phyloP scores from a whole-genome alignment of 1,284 basidiomycete genomes.

The Filobasidium uniguttulatum region DNA sequence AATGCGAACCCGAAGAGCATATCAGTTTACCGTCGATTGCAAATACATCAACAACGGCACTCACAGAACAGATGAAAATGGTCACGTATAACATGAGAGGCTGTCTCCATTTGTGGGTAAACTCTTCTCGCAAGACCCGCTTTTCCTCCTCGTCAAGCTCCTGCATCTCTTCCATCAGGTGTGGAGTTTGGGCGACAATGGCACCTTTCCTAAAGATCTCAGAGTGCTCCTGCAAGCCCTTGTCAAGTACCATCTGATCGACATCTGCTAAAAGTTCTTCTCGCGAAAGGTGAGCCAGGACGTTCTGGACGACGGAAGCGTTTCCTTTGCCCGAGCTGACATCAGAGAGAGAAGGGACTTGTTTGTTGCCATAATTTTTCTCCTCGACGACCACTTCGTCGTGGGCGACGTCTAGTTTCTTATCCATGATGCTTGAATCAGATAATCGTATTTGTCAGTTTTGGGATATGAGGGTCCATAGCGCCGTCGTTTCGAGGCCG shows the following conservation, averaged over 20 bases:
- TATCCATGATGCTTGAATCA: not conserved
- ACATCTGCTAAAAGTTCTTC: conserved; percentile 7
- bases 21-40: conserved; percentile 20
- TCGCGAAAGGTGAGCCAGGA: conserved; percentile 7
- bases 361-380: not conserved
- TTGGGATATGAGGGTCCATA: no score
- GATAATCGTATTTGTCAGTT: no score
- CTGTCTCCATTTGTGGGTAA: conserved; percentile 44
- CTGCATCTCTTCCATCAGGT: conserved; percentile 44
- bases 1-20: not conserved
- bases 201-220: conserved; percentile 42
- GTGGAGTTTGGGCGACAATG: conserved; percentile 47
- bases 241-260: not conserved
- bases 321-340: not conserved
- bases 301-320: not conserved
- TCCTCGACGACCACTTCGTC: not conserved
- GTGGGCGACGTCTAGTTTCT: not conserved
- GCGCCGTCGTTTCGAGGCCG: no score
- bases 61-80: conserved; percentile 19
- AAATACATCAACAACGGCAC: conserved; percentile 13
- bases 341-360: not conserved
- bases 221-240: conserved; percentile 27
- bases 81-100: conserved; percentile 39
- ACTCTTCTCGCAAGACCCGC: conserved; percentile 40
- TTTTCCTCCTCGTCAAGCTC: conserved; percentile 51